A percentile compares a stretch with the other conserved stretches of the same genome.
phyloP scores from a whole-genome alignment of 495 filamentous ascomycete species.

The Polyplosphaeria fusca region DNA sequence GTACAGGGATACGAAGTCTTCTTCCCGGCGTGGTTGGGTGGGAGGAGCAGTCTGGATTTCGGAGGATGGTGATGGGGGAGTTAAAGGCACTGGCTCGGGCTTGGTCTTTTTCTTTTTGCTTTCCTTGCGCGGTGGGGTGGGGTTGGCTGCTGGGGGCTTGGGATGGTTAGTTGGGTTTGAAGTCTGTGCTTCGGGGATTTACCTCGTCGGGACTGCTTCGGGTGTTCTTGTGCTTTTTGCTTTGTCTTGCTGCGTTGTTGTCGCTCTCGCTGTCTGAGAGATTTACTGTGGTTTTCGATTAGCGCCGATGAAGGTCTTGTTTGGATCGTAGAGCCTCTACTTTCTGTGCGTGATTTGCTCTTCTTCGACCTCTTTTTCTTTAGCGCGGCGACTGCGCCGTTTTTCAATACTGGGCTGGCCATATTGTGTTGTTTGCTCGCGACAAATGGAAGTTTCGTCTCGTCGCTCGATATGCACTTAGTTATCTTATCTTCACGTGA shows the following conservation, averaged over 20 bases:
- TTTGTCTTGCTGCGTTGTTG: background rate
- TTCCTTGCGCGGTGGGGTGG: background rate
- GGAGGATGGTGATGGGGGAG: background rate
- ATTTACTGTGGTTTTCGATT: background rate
- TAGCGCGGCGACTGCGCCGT: background rate
- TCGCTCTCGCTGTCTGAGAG: constrained; percentile 19
- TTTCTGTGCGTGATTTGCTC: constrained; percentile 12
- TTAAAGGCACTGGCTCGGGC: background rate
- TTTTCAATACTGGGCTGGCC: constrained; percentile 2
- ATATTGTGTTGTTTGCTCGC: background rate
- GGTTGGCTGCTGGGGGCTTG: background rate
- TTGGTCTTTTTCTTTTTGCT: background rate
- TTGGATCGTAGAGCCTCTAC: background rate
- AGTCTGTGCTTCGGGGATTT: background rate
- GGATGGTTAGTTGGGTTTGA: background rate
- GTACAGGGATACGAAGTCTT: constrained; percentile 46
- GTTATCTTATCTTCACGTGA: constrained; percentile 31
- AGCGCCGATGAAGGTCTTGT: background rate
- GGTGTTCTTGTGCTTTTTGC: background rate
- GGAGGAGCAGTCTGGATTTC: background rate
- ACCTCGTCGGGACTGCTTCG: background rate
- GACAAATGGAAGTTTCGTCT: constrained; percentile 1
- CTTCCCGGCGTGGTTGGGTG: background rate
- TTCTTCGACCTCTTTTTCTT: constrained; percentile 22
- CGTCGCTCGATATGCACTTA: background rate